Evolutionary conservation across 2,329 filamentous ascomycete species (phyloP), one percentile per base, ranked within the genome.

Genomic region (Emericellopsis atlantica): DNA sequence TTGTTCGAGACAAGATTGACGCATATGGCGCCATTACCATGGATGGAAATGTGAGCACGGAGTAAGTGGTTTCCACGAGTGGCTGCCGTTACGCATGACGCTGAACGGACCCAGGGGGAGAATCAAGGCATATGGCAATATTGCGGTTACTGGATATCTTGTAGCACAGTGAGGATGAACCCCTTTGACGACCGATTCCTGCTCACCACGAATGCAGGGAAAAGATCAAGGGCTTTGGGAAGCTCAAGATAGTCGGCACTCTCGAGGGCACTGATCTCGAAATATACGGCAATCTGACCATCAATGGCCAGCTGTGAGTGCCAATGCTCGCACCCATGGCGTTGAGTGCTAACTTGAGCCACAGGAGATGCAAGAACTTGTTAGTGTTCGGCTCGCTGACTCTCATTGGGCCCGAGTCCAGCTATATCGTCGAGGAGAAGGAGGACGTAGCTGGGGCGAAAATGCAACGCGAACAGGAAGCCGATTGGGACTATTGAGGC

Each of bases 61-160:
- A 56, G 66, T 68, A 49, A 41, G 64, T 55, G 37, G 2, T 34
- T 9, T 29, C 6, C 33, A 24, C n/a, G 6, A 18, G 15, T 16
- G 5, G 6, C 12, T n/a, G 23, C 11, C 21, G 7, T 10, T 9
- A 3, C 15, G n/a, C 11, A 32, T 41, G 6, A 8, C 22, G 31
- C 33, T 36, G 29, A 23, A n/a, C 5, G 14, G 6, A 36, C 15
- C 32, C 39, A 68, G 65, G 36, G 63, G 64, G 37, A 58, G 56
- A 37, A 56, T 70, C 44, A 69, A 69, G 45, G 64, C 65, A 2
- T 66, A 66, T 38, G 67, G 65, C 6, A 69, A 69, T 46, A 63
- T 70, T 16, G 49, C 57, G 35, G 52, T 69, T 33, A 54, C 50
- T 14, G 67, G 67, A 34, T 59, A 54, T 40, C 53, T 64, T 23